Base-by-base conservation (phyloP, 805 yeast species). In the Hanseniaspora hatyaiensis region DNA sequence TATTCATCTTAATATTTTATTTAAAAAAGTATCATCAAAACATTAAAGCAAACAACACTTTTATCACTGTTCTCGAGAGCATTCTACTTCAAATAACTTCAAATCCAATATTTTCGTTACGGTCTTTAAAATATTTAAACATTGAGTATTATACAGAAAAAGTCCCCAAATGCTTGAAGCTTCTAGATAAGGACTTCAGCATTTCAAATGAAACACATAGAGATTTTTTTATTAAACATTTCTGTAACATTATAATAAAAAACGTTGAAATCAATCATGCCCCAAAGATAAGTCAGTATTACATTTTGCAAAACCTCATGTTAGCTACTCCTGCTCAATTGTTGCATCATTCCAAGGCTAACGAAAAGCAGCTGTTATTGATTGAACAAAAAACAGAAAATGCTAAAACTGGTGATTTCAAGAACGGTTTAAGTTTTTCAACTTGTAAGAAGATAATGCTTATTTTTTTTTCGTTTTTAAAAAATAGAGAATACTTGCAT, bases 281-380 rank as follows among this genome's bases (percentile, higher is more conserved):
- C 23, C 57, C 60, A 13, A 56, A 58, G 16, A 71, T 77, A 0
- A 71, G 77, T 11, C 61, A 77, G 31, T 71, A 74, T 42, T 82
- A 82, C 55, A 66, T 74, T 43, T 59, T 81, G 8, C 80, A 78
- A 61, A 82, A 82, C 56, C 55, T 80, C 42, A 62, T 82, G 12
- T 77, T 75, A 2, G 56, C 70, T 12, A 62, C 64, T 18, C 43
- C 55, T 3, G 52, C 12, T 4, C 26, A 34, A 11, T 42, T 48
- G 22, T 9, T 16, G 5, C 40, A 51, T 22, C 31, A 50, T 11
- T 47, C 47, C 30, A 54, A 52, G 29, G 52, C 51, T 16, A 58
- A 52, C 18, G 47, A 59, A 20, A 50, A 53, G 4, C 56, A 54
- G 29, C 36, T 58, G 16, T 58, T 61, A 4, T 12, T 13, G 6